Evolutionary conservation across 352 stramenopile species (phyloP), one percentile per base, ranked within the genome.

Genomic region (Pythium insidiosum): DNA sequence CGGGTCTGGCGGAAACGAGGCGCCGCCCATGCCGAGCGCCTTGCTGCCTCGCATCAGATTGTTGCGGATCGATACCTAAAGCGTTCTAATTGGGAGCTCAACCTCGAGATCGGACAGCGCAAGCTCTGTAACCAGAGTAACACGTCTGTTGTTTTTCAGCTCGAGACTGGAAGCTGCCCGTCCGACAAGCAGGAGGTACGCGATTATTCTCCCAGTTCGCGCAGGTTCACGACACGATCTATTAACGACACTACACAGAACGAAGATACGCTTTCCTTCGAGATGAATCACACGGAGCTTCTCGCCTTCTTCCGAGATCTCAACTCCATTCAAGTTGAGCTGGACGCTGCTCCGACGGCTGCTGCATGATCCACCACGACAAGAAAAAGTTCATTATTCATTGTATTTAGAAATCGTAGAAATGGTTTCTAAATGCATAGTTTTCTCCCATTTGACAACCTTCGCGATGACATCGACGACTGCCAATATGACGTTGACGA

Each of bases 1-100:
- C 73, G 78, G 49, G 44, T 61, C 34, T 87, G 74, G 74, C 68
- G 59, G 33, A 84, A 87, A 57, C 83, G 78, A 50, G 66, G 72
- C 58, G n/a, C 38, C 42, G 25, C 50, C 84, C n/a, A n/a, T n/a
- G n/a, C n/a, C n/a, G n/a, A n/a, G n/a, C n/a, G n/a, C n/a, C n/a
- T n/a, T n/a, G n/a, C n/a, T n/a, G n/a, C n/a, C n/a, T n/a, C n/a
- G n/a, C n/a, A n/a, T n/a, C n/a, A n/a, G n/a, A n/a, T n/a, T n/a
- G n/a, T n/a, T n/a, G n/a, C n/a, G n/a, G n/a, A n/a, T n/a, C n/a
- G n/a, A n/a, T n/a, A n/a, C n/a, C n/a, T n/a, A n/a, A n/a, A n/a
- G n/a, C n/a, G n/a, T n/a, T n/a, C n/a, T n/a, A n/a, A n/a, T n/a
- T n/a, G n/a, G n/a, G n/a, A n/a, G n/a, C n/a, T n/a, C n/a, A n/a